Percentiles rank a stretch among this genome's conserved stretches.
These are phyloP conservation scores for Kluyveromyces wickerhamii DNA, from an alignment of 805 yeast genomes.

Conservation along the genomic window DNA sequence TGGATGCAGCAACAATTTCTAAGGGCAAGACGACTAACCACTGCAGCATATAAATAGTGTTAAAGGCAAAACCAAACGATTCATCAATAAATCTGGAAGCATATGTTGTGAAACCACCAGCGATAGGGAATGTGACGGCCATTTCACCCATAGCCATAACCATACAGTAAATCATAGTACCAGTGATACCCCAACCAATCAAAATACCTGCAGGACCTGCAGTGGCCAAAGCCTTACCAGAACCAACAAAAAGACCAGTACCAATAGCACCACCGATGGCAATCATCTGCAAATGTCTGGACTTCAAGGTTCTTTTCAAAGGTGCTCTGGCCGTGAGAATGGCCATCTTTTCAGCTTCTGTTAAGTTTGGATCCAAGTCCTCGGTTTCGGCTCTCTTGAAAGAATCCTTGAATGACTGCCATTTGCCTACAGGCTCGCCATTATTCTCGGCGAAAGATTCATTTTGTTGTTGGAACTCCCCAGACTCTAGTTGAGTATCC, in stretches of 20 bases:
- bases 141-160: slow-evolving; percentile 57
- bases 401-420: slow-evolving; percentile 42
- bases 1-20: slow-evolving; percentile 46
- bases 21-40: slow-evolving; percentile 45
- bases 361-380: slow-evolving; percentile 34
- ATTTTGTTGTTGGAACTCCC: slow-evolving; percentile 2
- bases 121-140: slow-evolving; percentile 52
- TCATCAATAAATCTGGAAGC: slow-evolving; percentile 52
- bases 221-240: slow-evolving; percentile 51
- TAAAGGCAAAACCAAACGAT: slow-evolving; percentile 56
- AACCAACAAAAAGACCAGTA: slow-evolving; percentile 69
- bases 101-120: slow-evolving; percentile 60
- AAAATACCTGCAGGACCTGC: slow-evolving; percentile 63
- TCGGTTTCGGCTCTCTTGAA: slow-evolving; percentile 35
- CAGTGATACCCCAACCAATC: slow-evolving; percentile 47
- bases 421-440: slow-evolving; percentile 18
- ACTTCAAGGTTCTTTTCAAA: slow-evolving; percentile 43
- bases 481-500: slow-evolving; percentile 4
- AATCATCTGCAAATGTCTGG: slow-evolving; percentile 54
- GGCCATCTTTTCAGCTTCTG: slow-evolving; percentile 40
- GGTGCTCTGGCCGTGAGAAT: slow-evolving; percentile 45
- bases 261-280: slow-evolving; percentile 70
- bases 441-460: neutral
- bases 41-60: slow-evolving; percentile 48
- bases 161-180: slow-evolving; percentile 49